A percentile compares a stretch with the other conserved stretches of the same genome.
Evolutionary conservation across 2,329 filamentous ascomycete species (phyloP).

Genomic region (Ramularia collo-cygni): DNA sequence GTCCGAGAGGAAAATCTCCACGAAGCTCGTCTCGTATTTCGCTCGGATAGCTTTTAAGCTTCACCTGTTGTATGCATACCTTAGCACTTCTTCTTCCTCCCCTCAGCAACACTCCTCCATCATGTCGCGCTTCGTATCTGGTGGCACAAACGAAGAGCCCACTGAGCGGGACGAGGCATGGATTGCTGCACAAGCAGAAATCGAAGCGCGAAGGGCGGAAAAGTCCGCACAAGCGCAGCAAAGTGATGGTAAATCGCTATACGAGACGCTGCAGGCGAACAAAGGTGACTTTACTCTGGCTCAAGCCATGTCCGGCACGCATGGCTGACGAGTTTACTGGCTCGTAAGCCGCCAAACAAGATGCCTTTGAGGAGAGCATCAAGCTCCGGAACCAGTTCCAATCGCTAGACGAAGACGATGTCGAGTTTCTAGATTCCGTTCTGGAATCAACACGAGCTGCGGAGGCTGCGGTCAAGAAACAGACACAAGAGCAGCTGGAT

Average conservation of each 20-base stretch:
- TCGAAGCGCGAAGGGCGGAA: slow-evolving; percentile 48
- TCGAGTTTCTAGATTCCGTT: slow-evolving; percentile 62
- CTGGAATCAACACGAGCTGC: slow-evolving; percentile 50
- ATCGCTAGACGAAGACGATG: slow-evolving; percentile 69
- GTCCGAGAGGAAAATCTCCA: no score
- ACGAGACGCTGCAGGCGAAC: slow-evolving; percentile 71
- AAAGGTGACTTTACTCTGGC: slow-evolving; percentile 51
- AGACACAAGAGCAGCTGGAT: slow-evolving; percentile 54
- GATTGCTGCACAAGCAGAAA: slow-evolving; percentile 57
- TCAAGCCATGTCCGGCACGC: neutral
- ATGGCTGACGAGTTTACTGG: slow-evolving; percentile 23
- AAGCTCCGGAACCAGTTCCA: slow-evolving; percentile 71
- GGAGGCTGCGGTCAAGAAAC: slow-evolving; percentile 50
- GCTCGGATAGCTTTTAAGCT: no score
- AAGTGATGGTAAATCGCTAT: slow-evolving; percentile 57
- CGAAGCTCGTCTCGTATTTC: no score
- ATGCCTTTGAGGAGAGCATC: slow-evolving; percentile 68
- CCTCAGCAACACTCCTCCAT: neutral
- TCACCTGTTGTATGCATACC: no score
- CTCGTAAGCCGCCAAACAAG: slow-evolving; percentile 64
- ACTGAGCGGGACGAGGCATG: slow-evolving; percentile 50
- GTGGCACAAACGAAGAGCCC: slow-evolving; percentile 44
- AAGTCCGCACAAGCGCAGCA: slow-evolving; percentile 47
- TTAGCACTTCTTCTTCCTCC: no score
- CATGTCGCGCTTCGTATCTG: slow-evolving; percentile 48